Conservation (phyloP, 1,284 basidiomycete species). For the Sanghuangporus baumii region DNA sequence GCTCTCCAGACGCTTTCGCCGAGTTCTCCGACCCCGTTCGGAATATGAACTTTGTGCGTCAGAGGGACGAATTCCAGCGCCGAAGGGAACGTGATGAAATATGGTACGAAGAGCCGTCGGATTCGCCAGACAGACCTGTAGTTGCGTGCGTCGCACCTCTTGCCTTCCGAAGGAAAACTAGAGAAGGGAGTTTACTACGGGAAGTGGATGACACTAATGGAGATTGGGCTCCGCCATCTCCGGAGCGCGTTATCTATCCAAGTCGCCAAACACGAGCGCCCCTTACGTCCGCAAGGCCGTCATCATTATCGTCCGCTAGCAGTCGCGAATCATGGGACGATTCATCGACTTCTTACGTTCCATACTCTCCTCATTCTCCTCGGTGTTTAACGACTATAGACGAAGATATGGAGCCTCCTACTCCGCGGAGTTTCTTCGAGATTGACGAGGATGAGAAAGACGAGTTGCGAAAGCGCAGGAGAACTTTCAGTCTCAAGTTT, state of each 20-base stretch:
- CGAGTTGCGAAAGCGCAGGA: background rate
- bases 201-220: background rate
- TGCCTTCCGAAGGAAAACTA: background rate
- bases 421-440: slow-evolving; percentile 1
- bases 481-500: background rate
- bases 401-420: background rate
- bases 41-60: slow-evolving; percentile 1
- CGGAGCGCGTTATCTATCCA: background rate
- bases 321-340: background rate
- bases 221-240: background rate
- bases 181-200: background rate
- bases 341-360: background rate
- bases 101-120: background rate
- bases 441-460: background rate
- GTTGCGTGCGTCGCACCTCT: slow-evolving; percentile 1
- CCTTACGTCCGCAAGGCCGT: background rate
- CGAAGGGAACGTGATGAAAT: slow-evolving; percentile 7
- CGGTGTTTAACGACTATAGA: background rate
- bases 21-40: slow-evolving; percentile 3
- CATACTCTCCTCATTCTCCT: background rate
- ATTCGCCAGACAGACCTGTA: background rate
- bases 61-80: slow-evolving; percentile 5
- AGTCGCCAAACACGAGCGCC: background rate
- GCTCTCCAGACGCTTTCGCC: slow-evolving; percentile 15
- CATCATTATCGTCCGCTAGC: too few species aligned